Percentiles rank a stretch among this genome's conserved stretches.
These are phyloP conservation scores for Umbilicus rupestris DNA, from an alignment of 164 flowering plant species.

Conservation along the genomic window DNA sequence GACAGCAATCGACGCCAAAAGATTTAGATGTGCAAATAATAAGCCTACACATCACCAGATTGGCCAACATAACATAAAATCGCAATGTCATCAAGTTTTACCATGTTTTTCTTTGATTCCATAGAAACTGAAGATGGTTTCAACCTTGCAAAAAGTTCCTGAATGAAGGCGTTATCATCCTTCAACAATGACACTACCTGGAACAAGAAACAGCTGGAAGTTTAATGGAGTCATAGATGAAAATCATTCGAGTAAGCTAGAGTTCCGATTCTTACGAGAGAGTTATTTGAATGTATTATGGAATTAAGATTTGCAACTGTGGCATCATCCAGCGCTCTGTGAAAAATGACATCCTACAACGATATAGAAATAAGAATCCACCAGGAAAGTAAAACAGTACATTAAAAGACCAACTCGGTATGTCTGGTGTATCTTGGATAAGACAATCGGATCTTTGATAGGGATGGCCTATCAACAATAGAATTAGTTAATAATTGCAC, in stretches of 20 bases:
- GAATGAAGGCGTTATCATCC: conserved; percentile 77
- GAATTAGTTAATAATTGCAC: conserved; percentile 1
- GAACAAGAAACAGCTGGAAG: conserved; percentile 10
- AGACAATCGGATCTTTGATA: conserved; percentile 62
- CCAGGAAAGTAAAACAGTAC: conserved; percentile 3
- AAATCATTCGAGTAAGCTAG: not conserved
- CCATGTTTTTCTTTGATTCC: conserved; percentile 87
- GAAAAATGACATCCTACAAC: conserved; percentile 77
- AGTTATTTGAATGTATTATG: conserved; percentile 76
- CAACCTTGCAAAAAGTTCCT: conserved; percentile 82
- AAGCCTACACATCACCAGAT: not conserved
- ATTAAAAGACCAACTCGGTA: conserved; percentile 61
- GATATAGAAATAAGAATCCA: conserved; percentile 10
- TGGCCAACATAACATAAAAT: not conserved
- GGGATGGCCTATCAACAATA: conserved; percentile 60
- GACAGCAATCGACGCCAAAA: not conserved
- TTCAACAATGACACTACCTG: conserved; percentile 85
- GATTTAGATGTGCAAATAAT: not conserved
- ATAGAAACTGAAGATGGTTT: conserved; percentile 49
- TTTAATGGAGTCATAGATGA: not conserved
- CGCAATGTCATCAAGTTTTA: too few species aligned
- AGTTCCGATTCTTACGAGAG: conserved; percentile 45
- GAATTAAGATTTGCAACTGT: conserved; percentile 68
- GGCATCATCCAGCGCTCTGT: conserved; percentile 80
- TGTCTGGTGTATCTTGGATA: conserved; percentile 93